Base-by-base conservation (phyloP, 768 basidiomycete genomes). In the Serendipita sp. region DNA sequence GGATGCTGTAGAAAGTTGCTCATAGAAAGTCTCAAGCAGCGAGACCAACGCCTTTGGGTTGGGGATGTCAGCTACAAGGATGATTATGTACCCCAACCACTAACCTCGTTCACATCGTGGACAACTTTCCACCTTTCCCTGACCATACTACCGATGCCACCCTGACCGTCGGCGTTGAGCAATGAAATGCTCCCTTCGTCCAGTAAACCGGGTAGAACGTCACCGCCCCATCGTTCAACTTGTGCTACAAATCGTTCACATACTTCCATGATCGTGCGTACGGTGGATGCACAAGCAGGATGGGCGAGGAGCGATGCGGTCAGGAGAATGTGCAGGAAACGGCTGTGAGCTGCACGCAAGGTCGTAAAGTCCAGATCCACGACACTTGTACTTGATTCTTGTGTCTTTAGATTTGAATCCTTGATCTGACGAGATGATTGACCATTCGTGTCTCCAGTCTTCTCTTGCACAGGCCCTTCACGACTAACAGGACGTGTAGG, bases 221-320 rank as follows among this genome's bases (percentile, higher is more conserved):
- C 90, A 0, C 92, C 92, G 11, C 90, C 91, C 92, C 92, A 96
- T 63, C 92, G 77, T 73, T 94, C 92, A 0, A 94, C 82, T 67
- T 91, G 84, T 4, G 83, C 90, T n/a, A 86, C 86, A 71, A 95
- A 90, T 7, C 84, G 80, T 71, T 90, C 91, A 72, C 91, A 94
- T 7, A 87, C 78, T 68, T 91, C 89, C 60, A 95, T 77, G 65
- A 94, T 84, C 37, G 83, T 79, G 16, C 84, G 83, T 45, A 93
- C 75, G 46, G 83, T 81, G 1, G 79, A 73, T 3, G 86, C 82
- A 18, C 90, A 74, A 3, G 78, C 73, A 0, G 81, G 71, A 68
- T 91, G 88, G 3, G 85, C 80, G 63, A 96, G 75, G 41, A 96
- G 75, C 66, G 87, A 89, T 0, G 91, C 92, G 2, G 85, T 86